Conservation (phyloP, 495 filamentous ascomycete genomes). For the Hypoxylon lenormandii region DNA sequence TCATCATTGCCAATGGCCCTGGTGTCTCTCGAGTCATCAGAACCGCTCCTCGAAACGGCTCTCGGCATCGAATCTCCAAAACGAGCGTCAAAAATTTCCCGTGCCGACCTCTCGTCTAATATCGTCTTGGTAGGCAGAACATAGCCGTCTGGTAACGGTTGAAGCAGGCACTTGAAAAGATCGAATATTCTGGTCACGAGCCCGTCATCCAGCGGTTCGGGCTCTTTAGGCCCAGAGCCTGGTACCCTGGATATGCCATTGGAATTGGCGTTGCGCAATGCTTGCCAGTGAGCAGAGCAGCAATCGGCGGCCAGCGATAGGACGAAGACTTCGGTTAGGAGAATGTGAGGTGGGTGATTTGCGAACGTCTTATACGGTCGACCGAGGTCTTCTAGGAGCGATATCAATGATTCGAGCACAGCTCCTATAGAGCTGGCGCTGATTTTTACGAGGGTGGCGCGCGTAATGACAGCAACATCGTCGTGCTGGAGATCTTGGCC, state of each 20-base stretch:
- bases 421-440: constrained; percentile 65
- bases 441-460: constrained; percentile 70
- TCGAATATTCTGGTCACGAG: constrained; percentile 60
- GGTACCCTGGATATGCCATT: constrained; percentile 40
- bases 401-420: constrained; percentile 68
- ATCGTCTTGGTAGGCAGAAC: constrained; percentile 60
- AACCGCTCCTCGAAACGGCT: constrained; percentile 48
- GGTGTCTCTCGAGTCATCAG: constrained; percentile 59
- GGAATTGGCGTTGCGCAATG: constrained; percentile 50
- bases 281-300: constrained; percentile 68
- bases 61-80: constrained; percentile 53
- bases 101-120: constrained; percentile 57
- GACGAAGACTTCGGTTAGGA: constrained; percentile 70
- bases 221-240: constrained; percentile 22
- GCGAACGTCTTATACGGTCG: constrained; percentile 60
- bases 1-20: constrained; percentile 35
- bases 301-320: constrained; percentile 73
- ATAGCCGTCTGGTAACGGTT: constrained; percentile 63
- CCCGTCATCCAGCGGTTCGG: constrained; percentile 53
- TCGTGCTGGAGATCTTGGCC: constrained; percentile 69
- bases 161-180: constrained; percentile 57
- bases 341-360: constrained; percentile 64
- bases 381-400: constrained; percentile 63
- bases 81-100: constrained; percentile 47
- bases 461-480: constrained; percentile 70